Evolutionary conservation across 2,329 filamentous ascomycete genomes (phyloP).

Genomic region (Pseudogymnoascus sp.): DNA sequence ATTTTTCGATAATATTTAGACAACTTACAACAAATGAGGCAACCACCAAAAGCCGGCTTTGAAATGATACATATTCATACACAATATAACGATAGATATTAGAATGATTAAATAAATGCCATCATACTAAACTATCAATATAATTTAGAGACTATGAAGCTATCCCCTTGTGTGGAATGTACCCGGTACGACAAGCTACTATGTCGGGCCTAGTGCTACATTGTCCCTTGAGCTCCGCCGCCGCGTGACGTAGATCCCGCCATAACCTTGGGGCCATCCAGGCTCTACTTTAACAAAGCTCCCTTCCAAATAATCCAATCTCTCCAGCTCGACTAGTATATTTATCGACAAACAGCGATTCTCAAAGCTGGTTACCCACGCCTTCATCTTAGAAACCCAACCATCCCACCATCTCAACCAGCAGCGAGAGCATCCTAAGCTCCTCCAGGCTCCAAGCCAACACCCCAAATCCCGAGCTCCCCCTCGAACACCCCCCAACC

Average conservation of each 20-base stretch:
- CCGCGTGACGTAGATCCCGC: slow-evolving; percentile 2
- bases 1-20: not conserved
- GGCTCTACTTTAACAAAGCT: slow-evolving; percentile 2
- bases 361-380: not conserved
- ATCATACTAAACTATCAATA: not conserved
- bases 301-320: not conserved
- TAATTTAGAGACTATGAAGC: not conserved
- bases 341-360: not conserved
- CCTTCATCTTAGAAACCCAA: not conserved
- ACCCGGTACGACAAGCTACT: not conserved
- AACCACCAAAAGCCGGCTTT: not conserved
- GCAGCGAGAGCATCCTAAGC: not conserved
- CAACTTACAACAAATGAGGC: not conserved
- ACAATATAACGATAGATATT: not conserved
- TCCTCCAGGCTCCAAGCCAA: not conserved
- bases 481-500: not conserved
- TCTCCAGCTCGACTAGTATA: not conserved
- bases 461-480: not conserved
- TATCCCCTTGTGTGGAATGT: not conserved
- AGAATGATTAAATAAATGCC: not conserved
- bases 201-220: not conserved
- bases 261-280: not conserved
- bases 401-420: not conserved
- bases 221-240: not conserved
- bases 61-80: not conserved